Conservation (phyloP, 75 land plant genomes). For the Pinus albicaulis region DNA sequence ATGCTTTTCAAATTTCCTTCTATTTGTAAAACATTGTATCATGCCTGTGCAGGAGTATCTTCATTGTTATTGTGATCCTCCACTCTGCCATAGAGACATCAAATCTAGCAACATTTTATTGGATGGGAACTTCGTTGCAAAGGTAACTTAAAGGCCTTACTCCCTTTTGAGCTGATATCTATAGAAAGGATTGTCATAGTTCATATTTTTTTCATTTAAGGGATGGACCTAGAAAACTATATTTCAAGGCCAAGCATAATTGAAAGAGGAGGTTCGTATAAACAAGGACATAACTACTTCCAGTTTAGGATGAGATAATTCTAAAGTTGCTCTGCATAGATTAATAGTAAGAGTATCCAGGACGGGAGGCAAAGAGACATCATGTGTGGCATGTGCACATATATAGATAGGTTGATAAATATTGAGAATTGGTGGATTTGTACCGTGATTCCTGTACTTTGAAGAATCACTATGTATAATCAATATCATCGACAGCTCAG, state of each 20-base stretch:
- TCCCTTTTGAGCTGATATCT: constrained; percentile 1
- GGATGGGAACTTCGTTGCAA: constrained; percentile 85
- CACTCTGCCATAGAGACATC: constrained; percentile 90
- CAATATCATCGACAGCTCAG: neutral
- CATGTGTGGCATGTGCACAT: too few relatives aligned
- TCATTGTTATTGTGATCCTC: constrained; percentile 91
- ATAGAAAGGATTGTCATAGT: neutral
- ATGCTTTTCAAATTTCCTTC: neutral
- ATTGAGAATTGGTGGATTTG: neutral
- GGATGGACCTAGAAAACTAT: neutral
- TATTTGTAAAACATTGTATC: neutral
- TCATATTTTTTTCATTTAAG: neutral
- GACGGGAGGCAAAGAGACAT: too few relatives aligned
- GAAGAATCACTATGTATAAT: neutral
- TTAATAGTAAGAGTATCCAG: too few relatives aligned
- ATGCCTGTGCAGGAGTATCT: constrained; percentile 72
- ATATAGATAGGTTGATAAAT: too few relatives aligned
- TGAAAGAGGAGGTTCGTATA: neutral
- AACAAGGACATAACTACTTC: neutral
- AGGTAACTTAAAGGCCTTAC: constrained; percentile 41
- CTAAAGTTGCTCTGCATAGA: neutral
- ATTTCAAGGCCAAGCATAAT: neutral
- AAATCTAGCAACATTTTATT: constrained; percentile 94
- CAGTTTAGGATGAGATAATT: neutral
- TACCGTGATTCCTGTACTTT: neutral